Conservation (phyloP, 73 alveolate genomes). For the Blepharisma stoltei region DNA sequence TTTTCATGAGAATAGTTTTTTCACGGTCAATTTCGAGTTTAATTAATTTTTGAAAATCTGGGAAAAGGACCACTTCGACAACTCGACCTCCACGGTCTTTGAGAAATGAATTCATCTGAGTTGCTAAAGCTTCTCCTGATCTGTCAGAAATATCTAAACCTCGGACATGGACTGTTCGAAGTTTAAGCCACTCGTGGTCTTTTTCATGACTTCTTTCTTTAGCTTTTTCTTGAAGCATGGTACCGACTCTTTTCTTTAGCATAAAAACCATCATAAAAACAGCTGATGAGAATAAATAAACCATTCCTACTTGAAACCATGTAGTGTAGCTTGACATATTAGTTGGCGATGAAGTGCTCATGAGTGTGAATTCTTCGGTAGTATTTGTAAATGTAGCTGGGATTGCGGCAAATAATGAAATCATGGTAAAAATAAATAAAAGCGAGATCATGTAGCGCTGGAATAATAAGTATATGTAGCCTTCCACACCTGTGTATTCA, state of each 20-base stretch:
- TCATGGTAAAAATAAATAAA: constrained; percentile 40
- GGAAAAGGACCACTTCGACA: constrained; percentile 61
- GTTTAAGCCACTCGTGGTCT: constrained; percentile 74
- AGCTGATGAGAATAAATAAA: constrained; percentile 28
- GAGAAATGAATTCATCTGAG: constrained; percentile 45
- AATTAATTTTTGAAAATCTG: constrained; percentile 65
- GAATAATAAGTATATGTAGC: constrained; percentile 60
- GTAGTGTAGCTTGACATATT: constrained; percentile 19
- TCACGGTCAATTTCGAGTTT: constrained; percentile 64
- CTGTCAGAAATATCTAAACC: constrained; percentile 76
- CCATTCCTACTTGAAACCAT: constrained; percentile 33
- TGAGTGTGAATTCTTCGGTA: constrained; percentile 35
- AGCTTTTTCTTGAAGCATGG: constrained; percentile 33
- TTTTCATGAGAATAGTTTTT: constrained; percentile 59
- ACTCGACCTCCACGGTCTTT: constrained; percentile 65
- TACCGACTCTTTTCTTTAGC: constrained; percentile 32
- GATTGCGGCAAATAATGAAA: constrained; percentile 48
- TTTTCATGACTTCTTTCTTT: constrained; percentile 28
- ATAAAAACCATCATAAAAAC: constrained; percentile 31
- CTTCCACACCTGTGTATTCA: constrained; percentile 63
- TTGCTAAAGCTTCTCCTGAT: constrained; percentile 49
- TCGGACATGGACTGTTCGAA: constrained; percentile 72
- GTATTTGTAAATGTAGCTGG: constrained; percentile 41
- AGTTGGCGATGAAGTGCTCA: constrained; percentile 40
- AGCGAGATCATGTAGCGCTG: constrained; percentile 49